Conservation (phyloP, 1,139 yeast species). For the Taphrina sp. region DNA sequence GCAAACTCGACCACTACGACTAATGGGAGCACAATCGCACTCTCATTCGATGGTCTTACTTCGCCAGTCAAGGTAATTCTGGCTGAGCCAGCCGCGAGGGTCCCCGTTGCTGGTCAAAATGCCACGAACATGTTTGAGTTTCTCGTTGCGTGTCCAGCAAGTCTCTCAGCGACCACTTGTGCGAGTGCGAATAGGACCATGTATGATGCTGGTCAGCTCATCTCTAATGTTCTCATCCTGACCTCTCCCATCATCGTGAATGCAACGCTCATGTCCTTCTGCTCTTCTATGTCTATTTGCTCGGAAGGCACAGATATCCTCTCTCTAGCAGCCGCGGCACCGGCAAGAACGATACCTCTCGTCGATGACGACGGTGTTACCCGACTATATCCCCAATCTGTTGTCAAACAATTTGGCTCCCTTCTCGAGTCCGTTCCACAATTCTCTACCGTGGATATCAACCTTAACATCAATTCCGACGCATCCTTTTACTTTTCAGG, state of each 20-base stretch:
- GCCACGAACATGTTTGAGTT: constrained; percentile 15
- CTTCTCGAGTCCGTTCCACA: neutral
- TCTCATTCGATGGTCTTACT: constrained; percentile 4
- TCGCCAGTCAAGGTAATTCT: constrained; percentile 23
- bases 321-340: constrained; percentile 31
- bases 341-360: constrained; percentile 31
- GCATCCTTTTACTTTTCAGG: constrained; percentile 14
- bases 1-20: neutral
- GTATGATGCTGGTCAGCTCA: constrained; percentile 17
- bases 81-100: constrained; percentile 1
- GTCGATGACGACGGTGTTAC: constrained; percentile 21
- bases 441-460: constrained; percentile 21
- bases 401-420: constrained; percentile 25
- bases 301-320: constrained; percentile 6
- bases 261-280: constrained; percentile 18
- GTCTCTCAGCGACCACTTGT: neutral
- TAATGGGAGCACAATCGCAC: neutral
- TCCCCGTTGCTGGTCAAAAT: constrained; percentile 12
- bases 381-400: constrained; percentile 33
- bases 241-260: constrained; percentile 10
- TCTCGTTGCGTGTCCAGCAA: constrained; percentile 8
- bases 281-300: neutral
- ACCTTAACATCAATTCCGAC: constrained; percentile 25
- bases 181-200: constrained; percentile 3
- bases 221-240: constrained; percentile 15